phyloP scores from a whole-genome alignment of 257 asterid genomes.

The Solanum appendiculatum region DNA sequence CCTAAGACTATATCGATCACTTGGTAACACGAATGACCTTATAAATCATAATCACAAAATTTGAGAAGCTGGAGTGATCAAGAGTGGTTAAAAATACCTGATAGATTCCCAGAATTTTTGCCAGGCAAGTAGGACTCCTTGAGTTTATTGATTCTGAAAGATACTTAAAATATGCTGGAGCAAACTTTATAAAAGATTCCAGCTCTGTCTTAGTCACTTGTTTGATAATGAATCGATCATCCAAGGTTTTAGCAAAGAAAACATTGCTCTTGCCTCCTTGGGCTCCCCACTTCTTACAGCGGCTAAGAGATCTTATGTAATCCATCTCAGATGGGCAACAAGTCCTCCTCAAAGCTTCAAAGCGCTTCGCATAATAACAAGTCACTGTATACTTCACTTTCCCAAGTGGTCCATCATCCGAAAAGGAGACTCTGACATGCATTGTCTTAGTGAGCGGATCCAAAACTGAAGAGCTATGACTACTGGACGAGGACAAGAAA shows the following conservation, averaged over 20 bases:
- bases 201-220: slow-evolving; percentile 98
- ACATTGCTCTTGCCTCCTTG: slow-evolving; percentile 99
- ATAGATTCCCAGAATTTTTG: slow-evolving; percentile 90
- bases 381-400: slow-evolving; percentile 69
- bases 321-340: slow-evolving; percentile 88
- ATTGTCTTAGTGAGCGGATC: slow-evolving; percentile 64
- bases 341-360: slow-evolving; percentile 81
- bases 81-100: slow-evolving; percentile 47
- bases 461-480: slow-evolving; percentile 43
- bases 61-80: neutral
- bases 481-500: slow-evolving; percentile 31
- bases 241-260: slow-evolving; percentile 90
- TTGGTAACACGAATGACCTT: neutral
- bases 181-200: slow-evolving; percentile 90
- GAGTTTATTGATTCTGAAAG: slow-evolving; percentile 63
- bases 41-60: neutral
- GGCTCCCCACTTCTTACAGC: slow-evolving; percentile 99
- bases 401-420: slow-evolving; percentile 57
- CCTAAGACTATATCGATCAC: neutral
- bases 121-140: slow-evolving; percentile 85
- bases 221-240: slow-evolving; percentile 85
- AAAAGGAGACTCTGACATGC: slow-evolving; percentile 63
- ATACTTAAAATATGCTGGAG: slow-evolving; percentile 80
- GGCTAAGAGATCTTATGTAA: slow-evolving; percentile 70
- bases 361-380: slow-evolving; percentile 76